A percentile compares a stretch with the other conserved stretches of the same genome.
These are phyloP conservation scores for Lentinula aciculospora DNA, from an alignment of 768 basidiomycete species.

Conservation along the genomic window DNA sequence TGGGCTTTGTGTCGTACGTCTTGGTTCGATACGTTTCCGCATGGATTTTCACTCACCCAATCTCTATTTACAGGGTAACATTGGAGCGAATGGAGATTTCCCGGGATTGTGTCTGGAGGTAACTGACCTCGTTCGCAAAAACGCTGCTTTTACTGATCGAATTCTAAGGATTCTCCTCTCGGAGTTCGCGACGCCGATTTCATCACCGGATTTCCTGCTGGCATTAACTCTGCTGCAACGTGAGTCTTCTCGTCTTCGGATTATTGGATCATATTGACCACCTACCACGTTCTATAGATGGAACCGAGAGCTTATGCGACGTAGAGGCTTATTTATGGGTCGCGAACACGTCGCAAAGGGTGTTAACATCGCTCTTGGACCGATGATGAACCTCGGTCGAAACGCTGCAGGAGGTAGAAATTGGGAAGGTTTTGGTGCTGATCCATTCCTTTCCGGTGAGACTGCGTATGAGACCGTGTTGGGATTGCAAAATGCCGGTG, in stretches of 20 bases:
- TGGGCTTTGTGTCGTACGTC: constrained; percentile 62
- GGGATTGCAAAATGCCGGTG: constrained; percentile 74
- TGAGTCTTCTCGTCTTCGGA: constrained; percentile 27
- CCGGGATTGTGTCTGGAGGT: constrained; percentile 73
- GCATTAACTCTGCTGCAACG: constrained; percentile 77
- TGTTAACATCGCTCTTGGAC: constrained; percentile 69
- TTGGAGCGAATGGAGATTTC: constrained; percentile 46
- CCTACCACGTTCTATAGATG: constrained; percentile 33
- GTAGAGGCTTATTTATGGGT: constrained; percentile 75
- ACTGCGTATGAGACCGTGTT: constrained; percentile 74
- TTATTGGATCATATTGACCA: neutral
- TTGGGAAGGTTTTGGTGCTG: constrained; percentile 95
- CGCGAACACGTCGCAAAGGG: constrained; percentile 81
- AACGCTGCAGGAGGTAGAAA: constrained; percentile 78
- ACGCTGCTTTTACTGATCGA: neutral
- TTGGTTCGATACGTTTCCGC: constrained; percentile 6
- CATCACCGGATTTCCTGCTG: constrained; percentile 79
- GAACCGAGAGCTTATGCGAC: constrained; percentile 73
- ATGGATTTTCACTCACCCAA: neutral
- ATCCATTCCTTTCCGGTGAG: constrained; percentile 84
- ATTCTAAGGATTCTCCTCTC: constrained; percentile 49
- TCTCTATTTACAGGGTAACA: constrained; percentile 37
- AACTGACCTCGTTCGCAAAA: constrained; percentile 7
- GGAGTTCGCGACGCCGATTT: constrained; percentile 75
- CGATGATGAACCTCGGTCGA: constrained; percentile 24